Base-by-base conservation (phyloP, 2,329 filamentous ascomycete species). In the Thielaviopsis populi region DNA sequence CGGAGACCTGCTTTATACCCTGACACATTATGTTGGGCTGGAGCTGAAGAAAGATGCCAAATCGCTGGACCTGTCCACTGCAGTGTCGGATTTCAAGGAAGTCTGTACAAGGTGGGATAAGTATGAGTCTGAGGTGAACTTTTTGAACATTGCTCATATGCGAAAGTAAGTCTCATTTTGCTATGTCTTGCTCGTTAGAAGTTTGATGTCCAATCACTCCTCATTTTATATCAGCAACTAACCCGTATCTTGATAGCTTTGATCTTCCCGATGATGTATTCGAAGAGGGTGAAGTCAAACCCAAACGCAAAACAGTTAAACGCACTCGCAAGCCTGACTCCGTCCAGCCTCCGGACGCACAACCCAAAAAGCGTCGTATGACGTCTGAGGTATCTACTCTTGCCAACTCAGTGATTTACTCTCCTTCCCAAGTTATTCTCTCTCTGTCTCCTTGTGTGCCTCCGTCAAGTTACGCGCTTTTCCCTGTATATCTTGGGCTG, bases 1-100 rank as follows among this genome's bases (percentile, higher is more conserved):
- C 63, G 60, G 67, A 17, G 72, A 69, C 53, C 77, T 79, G 64
- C 77, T 97, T 33, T 95, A 89, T 72, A 97, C 92, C 0, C 91
- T 90, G 27, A 96, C 91, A 1, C 92, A 91, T 73, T 99, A 97
- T 72, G 90, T 99, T 71, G 94, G 94, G 42, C 79, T 97, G 59
- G 87, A 92, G 69, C 76, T 96, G 63, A 80, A 80, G 43, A 82
- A 86, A 77, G 86, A 89, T 90, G 81, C 83, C 66, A 89, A 85
- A 76, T 82, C 83, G 54, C 80, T 91, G 61, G 88, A 92, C 73
- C 82, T 92, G 27, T 88, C 91, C 22, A 87, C 83, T 69, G 87
- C 94, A 69, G 91, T 95, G 33, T 82, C 87, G 63, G 85, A 90
- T 63, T 99, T 96, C 78, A 95, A 91, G 76, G 79, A 82, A n/a